These are phyloP conservation scores for Ophiostoma triangulosporum DNA, from an alignment of 2,329 filamentous ascomycete genomes.

Conservation along the genomic window DNA sequence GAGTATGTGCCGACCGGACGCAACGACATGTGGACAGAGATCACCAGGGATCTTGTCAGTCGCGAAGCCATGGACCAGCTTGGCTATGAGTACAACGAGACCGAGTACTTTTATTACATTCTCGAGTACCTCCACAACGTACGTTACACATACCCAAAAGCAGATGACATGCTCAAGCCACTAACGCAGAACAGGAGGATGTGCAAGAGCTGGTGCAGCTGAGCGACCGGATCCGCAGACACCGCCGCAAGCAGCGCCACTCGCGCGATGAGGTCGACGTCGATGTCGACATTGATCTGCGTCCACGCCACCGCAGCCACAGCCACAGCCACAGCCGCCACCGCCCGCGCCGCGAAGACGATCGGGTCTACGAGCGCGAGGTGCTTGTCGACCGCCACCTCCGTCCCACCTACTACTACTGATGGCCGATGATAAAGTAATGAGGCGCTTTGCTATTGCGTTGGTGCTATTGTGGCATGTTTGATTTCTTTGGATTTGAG, in stretches of 20 bases:
- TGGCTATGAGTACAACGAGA: slow-evolving; percentile 86
- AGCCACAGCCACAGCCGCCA: slow-evolving; percentile 16
- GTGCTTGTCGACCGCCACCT: slow-evolving; percentile 43
- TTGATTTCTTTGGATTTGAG: not conserved
- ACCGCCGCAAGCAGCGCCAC: slow-evolving; percentile 38
- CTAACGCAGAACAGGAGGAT: slow-evolving; percentile 55
- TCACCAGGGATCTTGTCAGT: slow-evolving; percentile 82
- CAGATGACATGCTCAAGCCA: not conserved
- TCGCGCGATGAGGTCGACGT: slow-evolving; percentile 22
- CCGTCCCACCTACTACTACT: slow-evolving; percentile 18
- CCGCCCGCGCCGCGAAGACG: slow-evolving; percentile 36
- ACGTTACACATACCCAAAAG: slow-evolving; percentile 25
- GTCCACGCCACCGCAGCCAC: slow-evolving; percentile 22
- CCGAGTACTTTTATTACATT: slow-evolving; percentile 78
- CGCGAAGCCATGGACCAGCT: slow-evolving; percentile 74
- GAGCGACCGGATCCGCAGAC: slow-evolving; percentile 65
- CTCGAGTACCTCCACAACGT: slow-evolving; percentile 84
- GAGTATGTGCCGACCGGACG: slow-evolving; percentile 27
- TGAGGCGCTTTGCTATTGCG: not conserved
- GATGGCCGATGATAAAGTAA: not conserved
- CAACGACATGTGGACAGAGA: slow-evolving; percentile 84
- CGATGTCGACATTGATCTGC: slow-evolving; percentile 34
- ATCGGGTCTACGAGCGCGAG: slow-evolving; percentile 54
- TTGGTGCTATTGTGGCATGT: not conserved
- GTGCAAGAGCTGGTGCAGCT: slow-evolving; percentile 72